A percentile compares a stretch with the other conserved stretches of the same genome.
Conservation (phyloP, 2,329 filamentous ascomycete species). For the Hirsutella rhossiliensis region DNA sequence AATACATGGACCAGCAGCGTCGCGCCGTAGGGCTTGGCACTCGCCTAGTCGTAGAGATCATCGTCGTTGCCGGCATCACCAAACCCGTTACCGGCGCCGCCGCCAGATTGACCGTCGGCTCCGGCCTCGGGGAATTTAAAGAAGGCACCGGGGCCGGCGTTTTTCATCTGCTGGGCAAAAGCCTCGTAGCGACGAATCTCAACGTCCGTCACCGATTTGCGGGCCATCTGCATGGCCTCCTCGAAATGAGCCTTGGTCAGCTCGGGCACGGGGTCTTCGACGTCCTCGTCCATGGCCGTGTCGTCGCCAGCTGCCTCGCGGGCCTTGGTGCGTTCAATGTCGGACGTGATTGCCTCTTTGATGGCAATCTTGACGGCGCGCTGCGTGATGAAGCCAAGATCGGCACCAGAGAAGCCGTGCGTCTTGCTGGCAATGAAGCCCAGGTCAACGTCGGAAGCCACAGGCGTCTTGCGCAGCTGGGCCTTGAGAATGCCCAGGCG, state of each 20-base stretch:
- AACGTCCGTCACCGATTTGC: conserved; percentile 88
- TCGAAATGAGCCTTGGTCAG: conserved; percentile 96
- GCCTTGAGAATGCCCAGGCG: conserved; percentile 86
- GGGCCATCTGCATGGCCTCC: conserved; percentile 93
- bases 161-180: conserved; percentile 99
- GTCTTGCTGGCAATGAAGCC: conserved; percentile 92
- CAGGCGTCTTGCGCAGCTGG: conserved; percentile 96
- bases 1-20: conserved; percentile 28
- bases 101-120: conserved; percentile 47
- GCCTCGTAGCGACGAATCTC: conserved; percentile 98
- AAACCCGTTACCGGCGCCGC: conserved; percentile 52
- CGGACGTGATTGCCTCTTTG: conserved; percentile 82
- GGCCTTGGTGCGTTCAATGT: conserved; percentile 84
- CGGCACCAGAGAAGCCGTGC: conserved; percentile 97
- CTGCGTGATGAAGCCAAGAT: conserved; percentile 98
- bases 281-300: conserved; percentile 57
- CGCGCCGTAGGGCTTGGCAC: conserved; percentile 7
- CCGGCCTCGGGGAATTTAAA: conserved; percentile 89
- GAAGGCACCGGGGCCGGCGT: conserved; percentile 85
- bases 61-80: conserved; percentile 88
- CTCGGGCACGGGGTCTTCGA: conserved; percentile 88
- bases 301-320: conserved; percentile 77
- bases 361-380: conserved; percentile 98
- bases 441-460: conserved; percentile 76
- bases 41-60: conserved; percentile 85